Conservation (phyloP, 2,329 filamentous ascomycete species). For the Aspergillus oerlinghausenensis region DNA sequence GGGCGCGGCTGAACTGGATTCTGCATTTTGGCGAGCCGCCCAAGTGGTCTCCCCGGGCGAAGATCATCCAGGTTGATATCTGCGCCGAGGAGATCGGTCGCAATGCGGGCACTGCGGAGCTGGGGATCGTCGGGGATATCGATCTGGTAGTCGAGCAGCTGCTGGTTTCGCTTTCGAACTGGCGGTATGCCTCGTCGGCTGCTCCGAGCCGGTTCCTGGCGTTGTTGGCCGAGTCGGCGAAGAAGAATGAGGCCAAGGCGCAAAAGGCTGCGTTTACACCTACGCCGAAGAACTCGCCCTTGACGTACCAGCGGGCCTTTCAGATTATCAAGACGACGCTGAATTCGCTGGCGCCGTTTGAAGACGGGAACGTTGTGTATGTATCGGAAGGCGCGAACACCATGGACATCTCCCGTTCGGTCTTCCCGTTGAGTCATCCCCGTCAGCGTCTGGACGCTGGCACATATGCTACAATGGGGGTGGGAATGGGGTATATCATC, state of each 20-base stretch:
- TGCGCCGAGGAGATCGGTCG: constrained; percentile 51
- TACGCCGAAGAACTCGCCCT: constrained; percentile 32
- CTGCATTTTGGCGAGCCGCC: constrained; percentile 53
- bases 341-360: constrained; percentile 42
- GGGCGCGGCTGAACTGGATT: constrained; percentile 56
- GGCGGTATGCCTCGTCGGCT: constrained; percentile 39
- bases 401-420: constrained; percentile 56
- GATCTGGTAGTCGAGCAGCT: constrained; percentile 47
- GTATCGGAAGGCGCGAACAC: constrained; percentile 57
- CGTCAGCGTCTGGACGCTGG: constrained; percentile 55
- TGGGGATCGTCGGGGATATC: constrained; percentile 52
- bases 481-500: constrained; percentile 54
- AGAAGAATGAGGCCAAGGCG: constrained; percentile 47
- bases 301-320: constrained; percentile 51
- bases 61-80: constrained; percentile 55
- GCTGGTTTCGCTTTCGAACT: constrained; percentile 36
- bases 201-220: constrained; percentile 27
- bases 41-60: constrained; percentile 49
- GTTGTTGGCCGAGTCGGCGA: constrained; percentile 25
- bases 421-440: constrained; percentile 52
- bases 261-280: constrained; percentile 38
- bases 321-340: constrained; percentile 49
- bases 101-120: constrained; percentile 45
- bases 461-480: constrained; percentile 57
- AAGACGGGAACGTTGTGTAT: constrained; percentile 49